Evolutionary conservation across 106 monocot genomes (phyloP).

Genomic region (Chionographis japonica): DNA sequence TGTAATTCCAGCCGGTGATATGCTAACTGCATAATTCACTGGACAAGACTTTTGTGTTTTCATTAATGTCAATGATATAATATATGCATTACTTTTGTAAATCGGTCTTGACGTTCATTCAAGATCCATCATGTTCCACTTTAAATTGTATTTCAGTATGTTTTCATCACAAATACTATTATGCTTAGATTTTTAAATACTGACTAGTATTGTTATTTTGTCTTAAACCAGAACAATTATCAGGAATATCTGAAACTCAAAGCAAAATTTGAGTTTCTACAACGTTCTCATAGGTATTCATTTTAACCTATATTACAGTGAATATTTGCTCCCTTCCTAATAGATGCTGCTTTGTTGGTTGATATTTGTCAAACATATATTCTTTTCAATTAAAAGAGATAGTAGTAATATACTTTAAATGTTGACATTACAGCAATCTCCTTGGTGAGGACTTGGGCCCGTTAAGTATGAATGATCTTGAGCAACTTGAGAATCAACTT

Average conservation of each 20-base stretch:
- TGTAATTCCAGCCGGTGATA: too few relatives aligned
- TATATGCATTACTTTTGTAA: too few relatives aligned
- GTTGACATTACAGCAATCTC: slow-evolving; percentile 23
- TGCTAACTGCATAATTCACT: too few relatives aligned
- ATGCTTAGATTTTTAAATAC: too few relatives aligned
- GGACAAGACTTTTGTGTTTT: too few relatives aligned
- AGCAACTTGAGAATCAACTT: slow-evolving; percentile 36
- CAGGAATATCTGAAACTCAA: slow-evolving; percentile 43
- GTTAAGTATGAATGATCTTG: slow-evolving; percentile 30
- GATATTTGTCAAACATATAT: neutral
- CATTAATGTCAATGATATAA: too few relatives aligned
- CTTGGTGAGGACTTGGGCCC: slow-evolving; percentile 38
- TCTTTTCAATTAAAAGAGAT: neutral
- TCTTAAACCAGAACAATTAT: slow-evolving; percentile 15
- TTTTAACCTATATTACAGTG: neutral
- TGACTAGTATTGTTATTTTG: too few relatives aligned
- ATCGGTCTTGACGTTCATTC: too few relatives aligned
- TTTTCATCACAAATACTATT: too few relatives aligned
- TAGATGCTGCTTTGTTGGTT: neutral
- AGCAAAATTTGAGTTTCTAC: slow-evolving; percentile 28
- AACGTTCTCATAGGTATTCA: slow-evolving; percentile 37
- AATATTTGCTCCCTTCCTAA: neutral
- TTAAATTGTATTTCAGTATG: too few relatives aligned
- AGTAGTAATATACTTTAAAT: neutral
- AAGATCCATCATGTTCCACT: too few relatives aligned